These are phyloP conservation scores for Xanthoceras sorbifolium DNA, from an alignment of 345 rosid species.

Conservation along the genomic window DNA sequence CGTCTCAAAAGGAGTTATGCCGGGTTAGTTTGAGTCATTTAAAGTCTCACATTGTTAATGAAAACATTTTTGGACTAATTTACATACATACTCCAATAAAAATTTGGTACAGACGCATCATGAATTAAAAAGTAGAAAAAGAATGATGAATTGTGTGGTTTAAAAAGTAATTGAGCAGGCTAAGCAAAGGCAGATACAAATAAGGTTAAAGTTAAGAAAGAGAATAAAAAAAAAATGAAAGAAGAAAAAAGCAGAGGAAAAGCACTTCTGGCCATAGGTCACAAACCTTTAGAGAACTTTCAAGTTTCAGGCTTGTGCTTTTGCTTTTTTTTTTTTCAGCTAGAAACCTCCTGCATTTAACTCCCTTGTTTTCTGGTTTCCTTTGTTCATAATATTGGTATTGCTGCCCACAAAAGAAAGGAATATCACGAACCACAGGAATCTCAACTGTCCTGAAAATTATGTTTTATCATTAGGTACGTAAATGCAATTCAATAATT, in stretches of 20 bases:
- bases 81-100: too few species aligned
- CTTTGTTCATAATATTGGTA: not conserved
- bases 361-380: not conserved
- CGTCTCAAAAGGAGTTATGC: too few species aligned
- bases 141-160: not conserved
- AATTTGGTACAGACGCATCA: too few species aligned
- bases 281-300: not conserved
- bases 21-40: too few species aligned
- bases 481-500: not conserved
- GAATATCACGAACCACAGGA: conserved; percentile 12
- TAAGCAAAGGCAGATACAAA: not conserved
- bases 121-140: too few species aligned
- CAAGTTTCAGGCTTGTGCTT: not conserved
- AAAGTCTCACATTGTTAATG: too few species aligned
- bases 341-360: not conserved
- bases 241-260: conserved; percentile 10
- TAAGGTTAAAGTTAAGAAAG: not conserved
- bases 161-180: not conserved
- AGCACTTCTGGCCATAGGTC: conserved; percentile 12
- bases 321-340: conserved; percentile 7
- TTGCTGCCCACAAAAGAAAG: conserved; percentile 33
- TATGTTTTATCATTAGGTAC: not conserved
- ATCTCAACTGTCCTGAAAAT: not conserved
- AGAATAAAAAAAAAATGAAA: too few species aligned
- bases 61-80: too few species aligned